These are phyloP conservation scores for Furcasterigmium sp. DNA, from an alignment of 2,329 filamentous ascomycete genomes.

Conservation along the genomic window DNA sequence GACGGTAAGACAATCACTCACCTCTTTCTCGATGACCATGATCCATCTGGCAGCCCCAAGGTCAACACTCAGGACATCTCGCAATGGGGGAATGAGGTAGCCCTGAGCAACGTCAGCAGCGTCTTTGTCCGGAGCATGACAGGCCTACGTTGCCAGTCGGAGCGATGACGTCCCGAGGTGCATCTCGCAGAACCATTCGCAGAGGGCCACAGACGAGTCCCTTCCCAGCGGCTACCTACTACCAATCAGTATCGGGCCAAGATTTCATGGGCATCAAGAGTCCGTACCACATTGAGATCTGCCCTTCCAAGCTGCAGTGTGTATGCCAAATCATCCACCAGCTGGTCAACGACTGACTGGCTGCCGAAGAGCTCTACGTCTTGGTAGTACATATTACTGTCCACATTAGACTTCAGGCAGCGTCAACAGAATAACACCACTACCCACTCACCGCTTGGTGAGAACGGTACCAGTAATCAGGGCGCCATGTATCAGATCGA, in stretches of 20 bases:
- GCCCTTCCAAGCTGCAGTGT: conserved; percentile 61
- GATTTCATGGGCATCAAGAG: neutral
- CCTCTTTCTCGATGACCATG: conserved; percentile 76
- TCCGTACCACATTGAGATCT: conserved; percentile 63
- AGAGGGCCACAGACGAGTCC: conserved; percentile 62
- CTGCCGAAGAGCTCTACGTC: conserved; percentile 65
- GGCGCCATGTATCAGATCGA: conserved; percentile 56
- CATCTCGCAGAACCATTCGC: conserved; percentile 20
- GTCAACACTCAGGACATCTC: conserved; percentile 43
- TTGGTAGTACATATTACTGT: conserved; percentile 75
- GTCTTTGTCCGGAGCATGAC: too few species aligned
- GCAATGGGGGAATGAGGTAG: conserved; percentile 51
- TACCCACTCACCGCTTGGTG: conserved; percentile 52
- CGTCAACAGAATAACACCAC: too few species aligned
- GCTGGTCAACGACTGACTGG: conserved; percentile 63
- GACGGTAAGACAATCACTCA: conserved; percentile 18
- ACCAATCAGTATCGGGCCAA: neutral
- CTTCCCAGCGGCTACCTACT: conserved; percentile 66
- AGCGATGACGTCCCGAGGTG: too few species aligned
- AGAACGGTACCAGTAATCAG: conserved; percentile 47
- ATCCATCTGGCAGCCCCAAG: conserved; percentile 55
- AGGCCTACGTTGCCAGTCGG: too few species aligned
- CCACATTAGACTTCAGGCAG: neutral
- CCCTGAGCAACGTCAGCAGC: conserved; percentile 40
- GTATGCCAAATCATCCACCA: conserved; percentile 69